These are phyloP conservation scores for Pleurotus sapidus DNA, from an alignment of 768 basidiomycete species.

Conservation along the genomic window DNA sequence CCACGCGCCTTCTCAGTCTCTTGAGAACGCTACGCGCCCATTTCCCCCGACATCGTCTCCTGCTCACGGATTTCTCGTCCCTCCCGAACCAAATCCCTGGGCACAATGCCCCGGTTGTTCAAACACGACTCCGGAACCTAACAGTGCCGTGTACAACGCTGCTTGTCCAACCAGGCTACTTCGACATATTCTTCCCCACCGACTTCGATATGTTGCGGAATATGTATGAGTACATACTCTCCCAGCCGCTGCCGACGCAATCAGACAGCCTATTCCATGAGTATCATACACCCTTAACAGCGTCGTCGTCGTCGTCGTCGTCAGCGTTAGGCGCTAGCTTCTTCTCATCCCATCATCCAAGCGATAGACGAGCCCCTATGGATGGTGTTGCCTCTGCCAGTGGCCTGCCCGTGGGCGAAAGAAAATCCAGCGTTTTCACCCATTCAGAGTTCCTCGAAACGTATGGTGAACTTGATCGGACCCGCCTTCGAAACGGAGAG, in stretches of 20 bases:
- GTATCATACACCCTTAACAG: slow-evolving; percentile 51
- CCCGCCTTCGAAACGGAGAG: slow-evolving; percentile 75
- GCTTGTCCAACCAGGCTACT: slow-evolving; percentile 92
- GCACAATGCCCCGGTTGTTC: slow-evolving; percentile 84
- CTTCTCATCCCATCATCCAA: slow-evolving; percentile 66
- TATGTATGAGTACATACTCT: slow-evolving; percentile 85
- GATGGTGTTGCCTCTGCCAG: slow-evolving; percentile 75
- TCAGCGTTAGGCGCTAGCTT: slow-evolving; percentile 57
- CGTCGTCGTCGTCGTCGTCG: slow-evolving; percentile 36
- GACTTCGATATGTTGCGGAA: slow-evolving; percentile 81
- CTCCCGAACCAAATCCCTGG: slow-evolving; percentile 86
- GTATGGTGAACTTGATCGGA: slow-evolving; percentile 74
- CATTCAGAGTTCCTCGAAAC: slow-evolving; percentile 88
- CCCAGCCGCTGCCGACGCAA: slow-evolving; percentile 39
- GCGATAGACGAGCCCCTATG: slow-evolving; percentile 55
- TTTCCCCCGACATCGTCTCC: slow-evolving; percentile 91
- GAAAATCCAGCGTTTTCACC: slow-evolving; percentile 79
- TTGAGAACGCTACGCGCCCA: slow-evolving; percentile 76
- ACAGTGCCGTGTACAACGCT: slow-evolving; percentile 90
- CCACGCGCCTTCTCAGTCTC: slow-evolving; percentile 85
- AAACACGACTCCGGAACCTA: slow-evolving; percentile 81
- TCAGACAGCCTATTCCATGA: slow-evolving; percentile 27
- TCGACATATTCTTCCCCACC: slow-evolving; percentile 99
- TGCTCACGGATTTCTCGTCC: slow-evolving; percentile 89
- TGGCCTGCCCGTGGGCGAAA: slow-evolving; percentile 77